Evolutionary conservation across 768 basidiomycete species (phyloP).

Genomic region (Termitomyces sp.): DNA sequence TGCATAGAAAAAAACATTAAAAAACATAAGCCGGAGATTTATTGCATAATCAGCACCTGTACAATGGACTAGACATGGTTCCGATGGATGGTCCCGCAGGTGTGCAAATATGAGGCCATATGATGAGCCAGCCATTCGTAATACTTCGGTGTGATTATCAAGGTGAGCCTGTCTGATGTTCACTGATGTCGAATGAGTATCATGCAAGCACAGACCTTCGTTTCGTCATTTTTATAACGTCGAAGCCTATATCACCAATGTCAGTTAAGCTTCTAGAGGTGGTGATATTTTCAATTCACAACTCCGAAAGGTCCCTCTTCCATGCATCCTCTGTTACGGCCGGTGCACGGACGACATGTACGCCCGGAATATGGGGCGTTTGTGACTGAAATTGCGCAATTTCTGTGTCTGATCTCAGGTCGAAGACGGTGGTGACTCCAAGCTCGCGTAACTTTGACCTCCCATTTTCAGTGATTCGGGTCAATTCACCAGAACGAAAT

Average conservation of each 20-base stretch:
- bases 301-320: constrained; percentile 18
- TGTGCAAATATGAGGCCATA: constrained; percentile 30
- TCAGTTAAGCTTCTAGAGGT: background rate
- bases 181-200: background rate
- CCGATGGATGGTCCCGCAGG: constrained; percentile 30
- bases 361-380: constrained; percentile 24
- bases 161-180: constrained; percentile 23
- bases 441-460: constrained; percentile 26
- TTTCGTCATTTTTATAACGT: background rate
- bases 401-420: constrained; percentile 33
- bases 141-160: constrained; percentile 21
- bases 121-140: constrained; percentile 26
- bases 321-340: constrained; percentile 20
- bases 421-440: constrained; percentile 33
- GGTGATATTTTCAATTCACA: constrained; percentile 11
- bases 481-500: constrained; percentile 36
- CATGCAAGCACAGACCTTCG: background rate
- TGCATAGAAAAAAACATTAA: background rate
- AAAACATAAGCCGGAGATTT: background rate
- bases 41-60: constrained; percentile 25
- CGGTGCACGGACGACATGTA: constrained; percentile 25
- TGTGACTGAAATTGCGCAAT: constrained; percentile 26
- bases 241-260: background rate
- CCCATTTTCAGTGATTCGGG: constrained; percentile 29
- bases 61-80: constrained; percentile 38